Base-by-base conservation (phyloP, 2,329 filamentous ascomycete species). In the Trichoderma koningiopsis region DNA sequence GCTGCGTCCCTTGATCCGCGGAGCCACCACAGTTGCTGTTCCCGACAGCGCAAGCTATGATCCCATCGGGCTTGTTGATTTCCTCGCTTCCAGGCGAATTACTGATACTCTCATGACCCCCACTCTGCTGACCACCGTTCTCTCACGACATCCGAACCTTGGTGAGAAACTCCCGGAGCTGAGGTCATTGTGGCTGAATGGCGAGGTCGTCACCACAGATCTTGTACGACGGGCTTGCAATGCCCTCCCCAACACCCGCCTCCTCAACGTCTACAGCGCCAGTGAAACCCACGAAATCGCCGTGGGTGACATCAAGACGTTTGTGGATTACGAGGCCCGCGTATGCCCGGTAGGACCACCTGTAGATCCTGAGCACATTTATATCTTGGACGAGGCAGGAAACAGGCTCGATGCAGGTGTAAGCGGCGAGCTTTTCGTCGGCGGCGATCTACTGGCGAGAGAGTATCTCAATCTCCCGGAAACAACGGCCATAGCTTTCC, bases 51-150 rank as follows among this genome's bases (percentile, higher is more conserved):
- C 85, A 43, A 94, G 91, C 79, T 94, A 94, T 74, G 92, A 95
- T 72, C 92, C 92, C 0, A 86, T 88, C 40, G 87, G 89, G 59
- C 86, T 95, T 31, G 90, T 94, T 31, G 89, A 92, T 71, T 81
- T 93, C 29, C 86, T 95, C 13, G 82, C 87, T 0, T 81, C 85
- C 19, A 89, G 89, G 76, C 83, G 84, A 68, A 88, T 94, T 74
- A 94, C 91, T 19, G 92, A 95, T 77, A 94, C 92, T 19, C 85
- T 95, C 65, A 94, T 94, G 91, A 94, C 92, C 0, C 92, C 92
- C 0, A 94, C 92, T 0, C 85, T 95, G 16, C 83, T 95, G 57
- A 89, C 92, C 31, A 91, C 92, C 2, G 88, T 94, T 3, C 85
- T 95, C 22, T 85, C 91, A 1, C 86, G 91, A 55, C 89, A 93